Base-by-base conservation (phyloP, 1,284 basidiomycete genomes). In the Boletus sp. region DNA sequence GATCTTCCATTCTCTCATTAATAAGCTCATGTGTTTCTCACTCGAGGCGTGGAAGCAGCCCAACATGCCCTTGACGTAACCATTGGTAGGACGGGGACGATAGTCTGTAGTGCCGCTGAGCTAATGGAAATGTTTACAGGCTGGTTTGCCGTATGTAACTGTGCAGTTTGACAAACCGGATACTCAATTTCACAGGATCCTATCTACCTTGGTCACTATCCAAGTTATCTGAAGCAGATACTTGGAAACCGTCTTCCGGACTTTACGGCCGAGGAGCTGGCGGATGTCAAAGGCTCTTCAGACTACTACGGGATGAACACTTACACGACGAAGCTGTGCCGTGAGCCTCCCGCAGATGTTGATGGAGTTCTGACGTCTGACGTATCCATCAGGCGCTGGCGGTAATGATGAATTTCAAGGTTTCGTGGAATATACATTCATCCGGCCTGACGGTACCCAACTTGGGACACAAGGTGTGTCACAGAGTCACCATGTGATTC, bases 161-260 rank as follows among this genome's bases (percentile, higher is more conserved):
- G 25, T 27, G 25, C 40, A 38, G 4, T 3, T 25, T 21, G n/a
- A 51, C 44, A 52, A 37, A 17, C 31, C 19, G 19, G 52, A 25
- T 25, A 55, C 47, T 43, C 11, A n/a, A 16, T 9, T 71, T 70
- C 64, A 68, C 72, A 79, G 82, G 88, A 91, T 70, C 89, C 89
- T 14, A 86, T 91, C 63, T 90, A 90, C 74, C 85, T 88, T 65
- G 90, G 90, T 19, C 74, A 83, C 63, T 91, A 91, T 76, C 90
- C 90, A 27, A 76, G 75, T 17, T 86, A 82, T 64, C 81, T 93
- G 77, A 80, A 80, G 53, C 74, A 81, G 61, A 81, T 86, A 70
- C 78, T 90, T 37, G 85, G 86, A 33, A 82, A 84, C 61, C 83
- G 88, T 46, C 81, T 93, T 21, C 89, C 89, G 9, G 74, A 78